Conservation (phyloP, 768 basidiomycete species). For the Xerocomellus intermedius region DNA sequence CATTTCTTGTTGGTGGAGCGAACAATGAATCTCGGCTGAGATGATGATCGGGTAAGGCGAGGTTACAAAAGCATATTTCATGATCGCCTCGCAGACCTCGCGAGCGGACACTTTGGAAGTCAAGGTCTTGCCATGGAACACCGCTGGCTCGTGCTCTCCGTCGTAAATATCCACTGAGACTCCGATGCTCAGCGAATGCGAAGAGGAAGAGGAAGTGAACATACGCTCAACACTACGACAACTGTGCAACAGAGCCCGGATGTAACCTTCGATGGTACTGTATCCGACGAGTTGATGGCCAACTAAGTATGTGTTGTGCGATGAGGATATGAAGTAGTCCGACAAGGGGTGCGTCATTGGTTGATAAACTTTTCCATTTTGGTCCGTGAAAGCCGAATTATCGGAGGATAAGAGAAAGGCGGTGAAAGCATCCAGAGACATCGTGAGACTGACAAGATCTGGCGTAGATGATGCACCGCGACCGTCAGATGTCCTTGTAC, state of each 20-base stretch:
- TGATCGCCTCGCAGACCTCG: conserved; percentile 79
- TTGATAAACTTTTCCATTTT: conserved; percentile 56
- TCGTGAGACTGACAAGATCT: conserved; percentile 15
- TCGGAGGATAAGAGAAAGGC: conserved; percentile 79
- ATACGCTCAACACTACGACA: conserved; percentile 93
- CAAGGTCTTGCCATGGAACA: conserved; percentile 88
- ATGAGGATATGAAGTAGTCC: conserved; percentile 87
- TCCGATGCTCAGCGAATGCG: background rate
- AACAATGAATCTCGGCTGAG: conserved; percentile 90
- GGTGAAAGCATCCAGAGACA: conserved; percentile 65
- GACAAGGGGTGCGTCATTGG: conserved; percentile 88
- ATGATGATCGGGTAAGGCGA: conserved; percentile 93
- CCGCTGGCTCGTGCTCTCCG: conserved; percentile 78
- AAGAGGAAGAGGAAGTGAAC: conserved; percentile 29
- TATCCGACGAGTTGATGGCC: conserved; percentile 86
- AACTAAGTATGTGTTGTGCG: conserved; percentile 90
- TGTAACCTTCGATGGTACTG: conserved; percentile 90
- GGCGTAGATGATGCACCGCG: background rate
- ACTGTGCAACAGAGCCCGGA: conserved; percentile 82
- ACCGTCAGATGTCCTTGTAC: conserved; percentile 10
- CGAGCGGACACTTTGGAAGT: conserved; percentile 81
- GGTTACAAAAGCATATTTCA: conserved; percentile 85
- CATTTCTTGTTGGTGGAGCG: conserved; percentile 72
- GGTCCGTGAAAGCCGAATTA: conserved; percentile 60
- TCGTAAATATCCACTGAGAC: conserved; percentile 86